Evolutionary conservation across 805 yeast species (phyloP), one percentile per base, ranked within the genome.

Genomic region (Candida loeiensis): DNA sequence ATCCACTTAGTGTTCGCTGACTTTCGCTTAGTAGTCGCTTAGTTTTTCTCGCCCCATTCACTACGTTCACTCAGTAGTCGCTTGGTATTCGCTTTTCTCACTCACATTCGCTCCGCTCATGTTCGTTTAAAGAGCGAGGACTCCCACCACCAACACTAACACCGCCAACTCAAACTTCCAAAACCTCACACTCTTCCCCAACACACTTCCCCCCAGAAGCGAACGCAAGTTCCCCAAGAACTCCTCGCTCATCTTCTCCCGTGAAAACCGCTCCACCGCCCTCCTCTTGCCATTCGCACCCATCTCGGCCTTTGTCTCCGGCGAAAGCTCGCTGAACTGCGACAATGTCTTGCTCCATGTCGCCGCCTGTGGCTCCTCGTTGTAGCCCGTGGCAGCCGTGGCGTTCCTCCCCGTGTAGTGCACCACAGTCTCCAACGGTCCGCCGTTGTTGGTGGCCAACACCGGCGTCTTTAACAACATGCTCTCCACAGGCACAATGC

Each of bases 401-500:
- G 44, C 15, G 37, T 66, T 64, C 6, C 43, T 36, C 2, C 59
- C 63, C 21, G 47, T 48, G 47, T 46, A 66, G 40, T 58, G 49
- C 7, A 68, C 70, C 7, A 84, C 66, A 0, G 96, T 82, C 56
- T 93, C 99, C 25, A 81, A 62, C 0, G 99, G 99, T 0, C 99
- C 99, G 19, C 99, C 99, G 28, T 79, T 79, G 53, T 85, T 79
- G 4, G 83, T 82, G 0, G 96, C 96, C 37, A 93, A 64, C 0
- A 90, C 96, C 0, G 95, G 88, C 0, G 82, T 82, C 20, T 85
- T 83, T 42, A 77, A 71, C 34, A 82, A 73, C 97, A 93, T 90
- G 9, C 96, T 90, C 58, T 93, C 99, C 12, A 93, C 71, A 1
- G 99, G 99, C 7, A 93, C 99, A 47, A 93, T 93, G 11, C 99